phyloP scores from a whole-genome alignment of 352 stramenopile genomes.

The Phytophthora ramorum region DNA sequence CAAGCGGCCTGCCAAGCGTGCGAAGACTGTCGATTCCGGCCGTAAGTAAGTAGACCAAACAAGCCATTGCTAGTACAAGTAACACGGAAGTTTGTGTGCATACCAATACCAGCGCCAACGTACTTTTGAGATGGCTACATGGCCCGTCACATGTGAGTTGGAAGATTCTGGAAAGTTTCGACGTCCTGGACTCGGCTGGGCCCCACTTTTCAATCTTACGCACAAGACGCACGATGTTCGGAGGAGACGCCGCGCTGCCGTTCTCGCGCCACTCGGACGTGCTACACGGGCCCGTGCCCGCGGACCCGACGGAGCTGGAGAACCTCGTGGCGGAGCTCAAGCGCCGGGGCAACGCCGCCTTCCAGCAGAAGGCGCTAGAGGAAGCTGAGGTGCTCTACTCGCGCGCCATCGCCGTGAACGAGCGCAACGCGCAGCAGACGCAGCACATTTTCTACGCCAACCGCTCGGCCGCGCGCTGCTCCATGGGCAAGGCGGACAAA shows the following conservation, averaged over 20 bases:
- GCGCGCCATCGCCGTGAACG: slow-evolving; percentile 92
- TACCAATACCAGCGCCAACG: too few species aligned
- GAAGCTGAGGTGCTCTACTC: slow-evolving; percentile 97
- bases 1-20: too few species aligned
- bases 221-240: slow-evolving; percentile 52
- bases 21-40: not conserved
- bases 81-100: slow-evolving; percentile 13
- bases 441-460: slow-evolving; percentile 92
- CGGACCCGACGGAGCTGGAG: slow-evolving; percentile 54
- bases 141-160: slow-evolving; percentile 8
- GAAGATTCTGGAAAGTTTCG: slow-evolving; percentile 5
- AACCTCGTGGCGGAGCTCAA: slow-evolving; percentile 89
- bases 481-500: slow-evolving; percentile 76
- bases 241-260: slow-evolving; percentile 67
- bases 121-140: not conserved
- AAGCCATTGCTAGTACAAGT: slow-evolving; percentile 9
- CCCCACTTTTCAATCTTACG: not conserved
- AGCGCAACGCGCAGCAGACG: slow-evolving; percentile 54
- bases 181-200: not conserved
- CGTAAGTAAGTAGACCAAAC: slow-evolving; percentile 33
- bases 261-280: slow-evolving; percentile 88
- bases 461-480: slow-evolving; percentile 82
- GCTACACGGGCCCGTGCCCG: slow-evolving; percentile 60
- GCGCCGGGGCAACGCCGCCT: slow-evolving; percentile 87
- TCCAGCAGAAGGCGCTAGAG: slow-evolving; percentile 84